Evolutionary conservation across 2,329 filamentous ascomycete genomes (phyloP).

Genomic region (Phyllachora maydis): DNA sequence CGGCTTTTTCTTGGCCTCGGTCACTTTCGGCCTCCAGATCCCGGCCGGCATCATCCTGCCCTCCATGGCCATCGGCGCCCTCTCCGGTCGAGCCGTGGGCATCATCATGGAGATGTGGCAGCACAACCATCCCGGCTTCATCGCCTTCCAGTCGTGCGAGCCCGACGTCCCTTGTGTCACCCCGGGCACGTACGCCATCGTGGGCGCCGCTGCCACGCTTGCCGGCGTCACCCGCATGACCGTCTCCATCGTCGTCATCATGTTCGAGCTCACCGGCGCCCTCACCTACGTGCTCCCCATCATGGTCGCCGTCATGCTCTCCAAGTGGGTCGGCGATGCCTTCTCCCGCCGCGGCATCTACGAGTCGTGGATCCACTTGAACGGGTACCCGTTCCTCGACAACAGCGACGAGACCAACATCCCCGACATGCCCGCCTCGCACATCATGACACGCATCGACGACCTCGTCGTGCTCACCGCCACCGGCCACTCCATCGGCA

Average conservation of each 20-base stretch:
- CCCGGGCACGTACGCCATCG: slow-evolving; percentile 88
- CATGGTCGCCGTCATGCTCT: slow-evolving; percentile 97
- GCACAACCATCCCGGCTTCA: slow-evolving; percentile 50
- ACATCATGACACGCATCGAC: slow-evolving; percentile 83
- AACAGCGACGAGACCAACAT: slow-evolving; percentile 59
- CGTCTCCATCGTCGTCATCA: slow-evolving; percentile 95
- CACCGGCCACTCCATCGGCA: slow-evolving; percentile 69
- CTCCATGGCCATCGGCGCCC: slow-evolving; percentile 85
- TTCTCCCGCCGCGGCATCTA: slow-evolving; percentile 89
- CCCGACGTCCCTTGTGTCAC: slow-evolving; percentile 78
- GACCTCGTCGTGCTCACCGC: slow-evolving; percentile 78
- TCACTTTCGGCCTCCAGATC: slow-evolving; percentile 88
- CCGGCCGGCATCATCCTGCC: slow-evolving; percentile 91
- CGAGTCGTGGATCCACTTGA: slow-evolving; percentile 92
- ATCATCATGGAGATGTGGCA: slow-evolving; percentile 84
- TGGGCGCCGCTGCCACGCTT: slow-evolving; percentile 86
- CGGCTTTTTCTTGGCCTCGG: slow-evolving; percentile 65
- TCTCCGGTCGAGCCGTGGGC: slow-evolving; percentile 75
- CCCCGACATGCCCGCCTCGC: slow-evolving; percentile 67
- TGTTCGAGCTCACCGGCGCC: slow-evolving; percentile 95
- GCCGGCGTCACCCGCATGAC: slow-evolving; percentile 91
- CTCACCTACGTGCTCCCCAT: slow-evolving; percentile 93
- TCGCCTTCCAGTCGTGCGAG: slow-evolving; percentile 63
- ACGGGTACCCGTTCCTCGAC: slow-evolving; percentile 88
- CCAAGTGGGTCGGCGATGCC: slow-evolving; percentile 95